phyloP scores from a whole-genome alignment of 257 asterid genomes.

The Marsdenia floribunda region DNA sequence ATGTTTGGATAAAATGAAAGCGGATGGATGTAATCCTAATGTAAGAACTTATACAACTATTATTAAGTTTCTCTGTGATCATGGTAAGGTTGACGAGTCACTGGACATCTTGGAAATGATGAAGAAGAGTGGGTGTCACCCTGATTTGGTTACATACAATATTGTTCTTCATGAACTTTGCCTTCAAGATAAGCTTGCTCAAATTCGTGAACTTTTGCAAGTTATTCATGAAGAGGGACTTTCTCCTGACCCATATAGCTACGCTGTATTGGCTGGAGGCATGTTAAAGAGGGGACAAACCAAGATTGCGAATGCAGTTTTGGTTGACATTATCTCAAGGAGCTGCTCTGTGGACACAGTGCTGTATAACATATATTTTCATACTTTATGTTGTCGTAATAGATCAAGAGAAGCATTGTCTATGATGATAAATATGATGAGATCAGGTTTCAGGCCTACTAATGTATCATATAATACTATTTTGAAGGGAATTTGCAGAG shows the following conservation, averaged over 20 bases:
- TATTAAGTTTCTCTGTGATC: slow-evolving; percentile 50
- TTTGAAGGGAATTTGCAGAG: slow-evolving; percentile 47
- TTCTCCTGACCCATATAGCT: slow-evolving; percentile 45
- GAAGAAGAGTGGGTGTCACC: slow-evolving; percentile 47
- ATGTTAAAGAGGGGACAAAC: slow-evolving; percentile 44
- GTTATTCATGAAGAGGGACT: slow-evolving; percentile 41
- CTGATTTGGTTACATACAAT: slow-evolving; percentile 55
- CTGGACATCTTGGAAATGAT: slow-evolving; percentile 31
- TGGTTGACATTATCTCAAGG: slow-evolving; percentile 30
- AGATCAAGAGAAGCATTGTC: slow-evolving; percentile 39
- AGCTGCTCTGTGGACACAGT: slow-evolving; percentile 36
- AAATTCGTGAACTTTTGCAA: slow-evolving; percentile 33
- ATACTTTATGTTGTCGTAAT: slow-evolving; percentile 34
- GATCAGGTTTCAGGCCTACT: slow-evolving; percentile 46
- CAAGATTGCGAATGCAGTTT: slow-evolving; percentile 29
- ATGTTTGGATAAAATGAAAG: slow-evolving; percentile 42
- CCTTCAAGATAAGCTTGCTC: slow-evolving; percentile 33
- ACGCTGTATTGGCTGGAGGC: slow-evolving; percentile 55
- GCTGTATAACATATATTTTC: slow-evolving; percentile 40
- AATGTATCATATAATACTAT: slow-evolving; percentile 42
- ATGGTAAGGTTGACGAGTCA: slow-evolving; percentile 44
- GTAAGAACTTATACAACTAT: slow-evolving; percentile 40
- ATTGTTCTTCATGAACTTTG: slow-evolving; percentile 54
- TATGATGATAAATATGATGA: slow-evolving; percentile 31
- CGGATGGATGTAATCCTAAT: slow-evolving; percentile 40